Percentiles rank a stretch among this genome's conserved stretches.
These are phyloP conservation scores for Artomyces pyxidatus DNA, from an alignment of 768 basidiomycete species.

Conservation along the genomic window DNA sequence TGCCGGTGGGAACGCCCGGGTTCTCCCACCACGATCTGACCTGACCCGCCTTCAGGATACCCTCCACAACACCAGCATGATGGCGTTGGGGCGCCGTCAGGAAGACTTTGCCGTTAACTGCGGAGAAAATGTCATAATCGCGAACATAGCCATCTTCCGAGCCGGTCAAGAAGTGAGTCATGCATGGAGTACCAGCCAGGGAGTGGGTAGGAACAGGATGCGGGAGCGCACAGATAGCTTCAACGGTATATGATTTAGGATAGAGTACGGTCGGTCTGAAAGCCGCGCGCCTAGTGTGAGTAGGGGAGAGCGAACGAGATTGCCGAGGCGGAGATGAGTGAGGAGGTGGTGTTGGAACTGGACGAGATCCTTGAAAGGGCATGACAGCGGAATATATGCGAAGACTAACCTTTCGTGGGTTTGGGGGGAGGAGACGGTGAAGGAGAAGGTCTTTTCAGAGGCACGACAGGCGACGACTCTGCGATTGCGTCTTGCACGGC, in stretches of 20 bases:
- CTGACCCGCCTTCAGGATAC: slow-evolving; percentile 84
- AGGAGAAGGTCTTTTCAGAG: slow-evolving; percentile 21
- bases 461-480: slow-evolving; percentile 22
- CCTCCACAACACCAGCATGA: slow-evolving; percentile 86
- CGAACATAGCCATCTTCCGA: slow-evolving; percentile 92
- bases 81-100: slow-evolving; percentile 84
- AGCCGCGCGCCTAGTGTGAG: slow-evolving; percentile 41
- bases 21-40: slow-evolving; percentile 92
- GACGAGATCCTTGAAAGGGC: neutral
- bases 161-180: slow-evolving; percentile 85
- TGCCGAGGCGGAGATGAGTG: too few species aligned
- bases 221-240: slow-evolving; percentile 87
- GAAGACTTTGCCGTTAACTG: slow-evolving; percentile 81
- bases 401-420: slow-evolving; percentile 3
- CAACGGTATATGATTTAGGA: slow-evolving; percentile 73
- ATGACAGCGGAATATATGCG: neutral
- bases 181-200: slow-evolving; percentile 78
- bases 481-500: slow-evolving; percentile 34
- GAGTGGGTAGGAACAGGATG: slow-evolving; percentile 84
- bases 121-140: slow-evolving; percentile 84
- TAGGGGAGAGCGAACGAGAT: slow-evolving; percentile 41
- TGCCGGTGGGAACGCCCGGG: slow-evolving; percentile 21
- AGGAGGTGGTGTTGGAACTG: slow-evolving; percentile 29
- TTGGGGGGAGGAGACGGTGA: slow-evolving; percentile 16
- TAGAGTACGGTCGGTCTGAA: slow-evolving; percentile 27